Evolutionary conservation across 345 rosid genomes (phyloP).

Genomic region (Pistacia atlantica): DNA sequence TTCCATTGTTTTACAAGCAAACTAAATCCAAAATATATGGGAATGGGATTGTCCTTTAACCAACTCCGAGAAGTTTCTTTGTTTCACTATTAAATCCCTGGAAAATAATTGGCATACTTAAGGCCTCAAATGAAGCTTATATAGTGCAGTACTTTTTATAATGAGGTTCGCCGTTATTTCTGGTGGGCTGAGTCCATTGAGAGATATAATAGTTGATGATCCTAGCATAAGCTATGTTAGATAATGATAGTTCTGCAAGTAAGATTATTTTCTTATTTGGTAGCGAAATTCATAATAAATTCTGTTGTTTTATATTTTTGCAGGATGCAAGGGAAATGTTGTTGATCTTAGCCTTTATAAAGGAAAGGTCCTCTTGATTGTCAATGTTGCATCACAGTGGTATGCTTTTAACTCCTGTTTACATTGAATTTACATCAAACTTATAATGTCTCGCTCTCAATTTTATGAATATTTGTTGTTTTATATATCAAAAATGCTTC

Average conservation of each 20-base stretch:
- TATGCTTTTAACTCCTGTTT: slow-evolving; percentile 14
- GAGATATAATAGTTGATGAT: not conserved
- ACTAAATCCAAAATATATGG: too few relatives aligned
- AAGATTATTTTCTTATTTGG: not conserved
- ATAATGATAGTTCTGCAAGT: not conserved
- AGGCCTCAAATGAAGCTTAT: not conserved
- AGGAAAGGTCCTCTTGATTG: slow-evolving; percentile 88
- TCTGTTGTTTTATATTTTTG: slow-evolving; percentile 1
- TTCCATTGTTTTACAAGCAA: too few relatives aligned
- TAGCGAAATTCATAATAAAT: not conserved
- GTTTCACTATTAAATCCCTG: not conserved
- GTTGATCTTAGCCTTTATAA: slow-evolving; percentile 75
- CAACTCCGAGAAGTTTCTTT: not conserved
- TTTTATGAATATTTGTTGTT: too few relatives aligned
- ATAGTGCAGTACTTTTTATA: not conserved
- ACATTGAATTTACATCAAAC: too few relatives aligned
- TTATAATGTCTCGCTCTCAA: too few relatives aligned
- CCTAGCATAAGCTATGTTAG: not conserved
- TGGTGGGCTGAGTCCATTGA: too few relatives aligned
- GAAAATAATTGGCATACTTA: not conserved
- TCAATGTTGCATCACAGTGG: slow-evolving; percentile 99
- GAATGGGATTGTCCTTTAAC: not conserved
- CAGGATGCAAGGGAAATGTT: slow-evolving; percentile 85
- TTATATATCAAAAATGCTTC: too few relatives aligned
- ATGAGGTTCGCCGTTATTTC: too few relatives aligned